These are phyloP conservation scores for Acorus calamus DNA, from an alignment of 106 monocot species.

Conservation along the genomic window DNA sequence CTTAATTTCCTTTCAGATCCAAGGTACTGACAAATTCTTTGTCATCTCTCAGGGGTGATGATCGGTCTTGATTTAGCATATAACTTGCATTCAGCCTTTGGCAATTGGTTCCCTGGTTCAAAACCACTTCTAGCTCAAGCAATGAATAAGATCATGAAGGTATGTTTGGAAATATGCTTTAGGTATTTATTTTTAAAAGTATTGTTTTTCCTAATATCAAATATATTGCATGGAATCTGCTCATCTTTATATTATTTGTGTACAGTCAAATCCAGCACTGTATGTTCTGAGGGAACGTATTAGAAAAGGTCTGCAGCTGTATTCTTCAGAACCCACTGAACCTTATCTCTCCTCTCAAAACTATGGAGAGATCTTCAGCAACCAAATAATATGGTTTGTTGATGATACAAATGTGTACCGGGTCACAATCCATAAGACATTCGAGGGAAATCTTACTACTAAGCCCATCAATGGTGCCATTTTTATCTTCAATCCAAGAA, in stretches of 20 bases:
- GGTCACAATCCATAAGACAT: conserved; percentile 97
- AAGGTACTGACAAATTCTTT: background rate
- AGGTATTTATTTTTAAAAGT: background rate
- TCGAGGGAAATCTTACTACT: conserved; percentile 98
- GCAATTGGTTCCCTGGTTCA: conserved; percentile 99
- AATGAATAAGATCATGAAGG: conserved; percentile 99
- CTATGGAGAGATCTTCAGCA: conserved; percentile 99
- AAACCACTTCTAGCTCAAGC: conserved; percentile 95
- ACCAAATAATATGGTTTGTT: conserved; percentile 99
- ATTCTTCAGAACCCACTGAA: conserved; percentile 99
- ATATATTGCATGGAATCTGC: background rate
- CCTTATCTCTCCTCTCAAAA: conserved; percentile 98
- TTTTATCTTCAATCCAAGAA: conserved; percentile 97
- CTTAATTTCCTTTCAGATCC: background rate
- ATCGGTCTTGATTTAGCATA: conserved; percentile 96
- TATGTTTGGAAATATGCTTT: conserved; percentile 18
- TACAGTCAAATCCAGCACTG: conserved; percentile 95
- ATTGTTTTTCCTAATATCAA: background rate
- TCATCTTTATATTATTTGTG: background rate
- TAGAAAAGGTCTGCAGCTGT: conserved; percentile 94
- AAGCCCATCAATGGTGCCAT: conserved; percentile 99
- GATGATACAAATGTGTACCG: conserved; percentile 99
- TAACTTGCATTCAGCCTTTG: conserved; percentile 99
- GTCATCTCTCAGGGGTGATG: conserved; percentile 69
- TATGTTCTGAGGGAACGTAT: conserved; percentile 96